Base-by-base conservation (phyloP, 148 eudicot genomes). In the Camellia granthamiana region DNA sequence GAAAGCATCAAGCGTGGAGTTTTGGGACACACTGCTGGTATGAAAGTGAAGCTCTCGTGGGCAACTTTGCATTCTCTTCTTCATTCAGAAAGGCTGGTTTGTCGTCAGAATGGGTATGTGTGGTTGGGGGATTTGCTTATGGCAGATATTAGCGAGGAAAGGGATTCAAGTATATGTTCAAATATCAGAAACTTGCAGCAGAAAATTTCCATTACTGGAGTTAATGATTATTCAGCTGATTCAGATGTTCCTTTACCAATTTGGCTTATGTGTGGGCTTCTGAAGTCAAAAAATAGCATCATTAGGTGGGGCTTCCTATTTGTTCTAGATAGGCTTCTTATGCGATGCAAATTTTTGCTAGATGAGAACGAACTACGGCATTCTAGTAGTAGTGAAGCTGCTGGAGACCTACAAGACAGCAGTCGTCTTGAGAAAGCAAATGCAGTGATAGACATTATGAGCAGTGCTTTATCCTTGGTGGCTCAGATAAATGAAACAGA, bases 51-150 rank as follows among this genome's bases (percentile, higher is more conserved):
- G 76, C 88, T 90, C 69, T 89, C 92, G 41, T 96, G 99, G 99
- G 90, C 94, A 81, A 93, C 98, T 76, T 86, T 96, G 75, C 99
- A 96, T 86, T 96, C 99, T 81, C 98, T 96, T 86, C 92, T 96
- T 81, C 99, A 96, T 88, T 96, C 99, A 67, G 95, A 93, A 81
- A 87, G 97, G 79, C 79, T 81, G 63, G 83, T 88, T 41, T 92
- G 89, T 83, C 99, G 99, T 66, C 92, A 90, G 74, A 89, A 96
- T 85, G 99, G 99, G 46, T 96, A 92, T 77, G 86, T 92, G 77
- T 96, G 98, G 99, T 85, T 96, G 85, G 97, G 99, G 71, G 97
- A 96, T 84, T 79, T 96, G 88, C 93, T 96, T 78, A 84, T 92
- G 64, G 89, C 90, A 79, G 98, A 96, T 89, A 89, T 96, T 65